Percentiles rank a stretch among this genome's conserved stretches.
Conservation (phyloP, 768 basidiomycete species). For the Lyophyllum shimeji region DNA sequence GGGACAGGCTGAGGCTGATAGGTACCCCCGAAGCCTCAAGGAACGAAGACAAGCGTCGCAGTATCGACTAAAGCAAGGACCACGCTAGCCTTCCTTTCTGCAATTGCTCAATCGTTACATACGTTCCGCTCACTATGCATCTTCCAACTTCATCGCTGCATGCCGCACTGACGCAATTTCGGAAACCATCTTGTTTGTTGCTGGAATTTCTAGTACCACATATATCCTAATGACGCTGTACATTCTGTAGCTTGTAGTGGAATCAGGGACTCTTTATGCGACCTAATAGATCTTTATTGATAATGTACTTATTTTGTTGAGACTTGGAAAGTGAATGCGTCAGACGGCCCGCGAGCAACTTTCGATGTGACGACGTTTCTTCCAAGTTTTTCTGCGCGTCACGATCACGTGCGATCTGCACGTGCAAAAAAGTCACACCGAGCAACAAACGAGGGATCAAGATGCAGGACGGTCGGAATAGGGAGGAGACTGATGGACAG, state of each 20-base stretch:
- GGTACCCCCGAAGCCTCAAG: slow-evolving; percentile 38
- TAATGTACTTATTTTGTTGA: too few relatives aligned
- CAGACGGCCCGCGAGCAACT: not conserved
- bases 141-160: not conserved
- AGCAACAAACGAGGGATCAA: slow-evolving; percentile 13
- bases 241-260: not conserved
- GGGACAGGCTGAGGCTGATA: slow-evolving; percentile 31
- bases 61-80: slow-evolving; percentile 26
- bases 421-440: slow-evolving; percentile 22
- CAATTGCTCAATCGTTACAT: not conserved
- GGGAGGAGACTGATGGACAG: slow-evolving; percentile 15
- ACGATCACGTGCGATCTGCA: slow-evolving; percentile 24
- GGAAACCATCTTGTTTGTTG: not conserved
- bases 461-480: slow-evolving; percentile 11
- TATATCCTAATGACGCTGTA: slow-evolving; percentile 5
- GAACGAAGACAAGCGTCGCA: slow-evolving; percentile 35
- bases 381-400: slow-evolving; percentile 11
- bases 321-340: not conserved
- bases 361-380: not conserved
- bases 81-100: not conserved
- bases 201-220: not conserved
- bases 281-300: not conserved
- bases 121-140: not conserved
- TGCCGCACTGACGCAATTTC: not conserved
- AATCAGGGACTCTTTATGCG: not conserved